Evolutionary conservation across 805 yeast species (phyloP).

Genomic region (Zygosaccharomyces rouxii): DNA sequence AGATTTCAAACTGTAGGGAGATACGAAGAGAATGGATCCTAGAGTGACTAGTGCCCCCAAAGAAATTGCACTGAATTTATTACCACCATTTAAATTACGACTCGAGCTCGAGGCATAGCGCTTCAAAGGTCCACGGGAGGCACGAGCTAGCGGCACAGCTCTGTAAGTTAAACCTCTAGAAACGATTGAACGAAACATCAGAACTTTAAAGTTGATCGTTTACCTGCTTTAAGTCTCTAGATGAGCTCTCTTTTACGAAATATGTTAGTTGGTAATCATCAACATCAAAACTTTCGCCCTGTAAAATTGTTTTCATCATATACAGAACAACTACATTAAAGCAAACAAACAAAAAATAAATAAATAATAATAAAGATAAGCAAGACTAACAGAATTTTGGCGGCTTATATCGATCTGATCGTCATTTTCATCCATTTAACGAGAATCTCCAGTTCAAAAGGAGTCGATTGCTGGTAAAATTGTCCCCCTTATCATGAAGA

Average conservation of each 20-base stretch:
- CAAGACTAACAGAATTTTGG: not conserved
- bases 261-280: not conserved
- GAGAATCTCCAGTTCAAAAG: not conserved
- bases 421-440: not conserved
- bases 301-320: not conserved
- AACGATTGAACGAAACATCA: slow-evolving; percentile 3
- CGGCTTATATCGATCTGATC: not conserved
- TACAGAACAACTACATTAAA: not conserved
- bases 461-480: not conserved
- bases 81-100: not conserved
- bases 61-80: slow-evolving; percentile 4
- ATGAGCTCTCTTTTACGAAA: not conserved
- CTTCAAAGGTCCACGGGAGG: not conserved
- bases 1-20: slow-evolving; percentile 11
- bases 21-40: slow-evolving; percentile 13
- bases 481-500: slow-evolving; percentile 54
- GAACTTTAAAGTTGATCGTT: not conserved
- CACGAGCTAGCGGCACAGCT: not conserved
- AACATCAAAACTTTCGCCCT: not conserved
- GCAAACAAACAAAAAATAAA: not conserved
- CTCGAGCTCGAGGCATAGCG: slow-evolving; percentile 3
- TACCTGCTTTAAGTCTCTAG: not conserved
- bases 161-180: not conserved
- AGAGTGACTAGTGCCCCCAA: slow-evolving; percentile 14
- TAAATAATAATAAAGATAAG: not conserved